These are phyloP conservation scores for Pleurotus ostreatus DNA, from an alignment of 768 basidiomycete species.

Conservation along the genomic window DNA sequence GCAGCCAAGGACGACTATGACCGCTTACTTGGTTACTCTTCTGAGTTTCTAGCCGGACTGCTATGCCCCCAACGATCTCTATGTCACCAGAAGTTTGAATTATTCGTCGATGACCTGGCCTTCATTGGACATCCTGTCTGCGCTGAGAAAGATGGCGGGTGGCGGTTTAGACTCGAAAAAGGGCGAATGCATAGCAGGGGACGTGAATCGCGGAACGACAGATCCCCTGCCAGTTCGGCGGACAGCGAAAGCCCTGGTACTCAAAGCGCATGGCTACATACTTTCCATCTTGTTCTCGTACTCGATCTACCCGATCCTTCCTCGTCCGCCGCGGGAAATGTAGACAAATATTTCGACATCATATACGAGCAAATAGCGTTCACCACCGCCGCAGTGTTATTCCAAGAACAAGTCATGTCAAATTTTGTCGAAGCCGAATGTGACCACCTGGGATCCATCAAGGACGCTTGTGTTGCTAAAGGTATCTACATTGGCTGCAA, in stretches of 20 bases:
- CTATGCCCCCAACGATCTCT: slow-evolving; percentile 75
- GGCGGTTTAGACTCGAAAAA: slow-evolving; percentile 73
- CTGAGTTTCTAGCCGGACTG: slow-evolving; percentile 76
- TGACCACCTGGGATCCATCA: slow-evolving; percentile 61
- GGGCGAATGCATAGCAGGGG: slow-evolving; percentile 47
- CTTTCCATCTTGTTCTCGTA: slow-evolving; percentile 84
- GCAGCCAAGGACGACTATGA: slow-evolving; percentile 51
- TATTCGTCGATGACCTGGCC: slow-evolving; percentile 85
- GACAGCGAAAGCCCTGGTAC: slow-evolving; percentile 28
- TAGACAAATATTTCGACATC: slow-evolving; percentile 77
- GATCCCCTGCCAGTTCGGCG: slow-evolving; percentile 20
- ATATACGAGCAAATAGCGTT: slow-evolving; percentile 89
- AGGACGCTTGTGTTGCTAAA: slow-evolving; percentile 66
- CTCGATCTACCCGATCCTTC: slow-evolving; percentile 89
- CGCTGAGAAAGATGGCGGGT: slow-evolving; percentile 64
- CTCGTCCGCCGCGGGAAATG: slow-evolving; percentile 73
- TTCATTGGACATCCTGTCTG: slow-evolving; percentile 96
- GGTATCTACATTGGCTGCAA: slow-evolving; percentile 32
- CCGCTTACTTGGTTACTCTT: slow-evolving; percentile 72
- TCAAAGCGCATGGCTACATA: slow-evolving; percentile 55
- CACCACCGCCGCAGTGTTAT: slow-evolving; percentile 87
- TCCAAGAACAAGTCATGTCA: slow-evolving; percentile 83
- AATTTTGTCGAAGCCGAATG: slow-evolving; percentile 86
- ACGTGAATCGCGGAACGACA: slow-evolving; percentile 44
- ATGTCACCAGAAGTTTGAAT: slow-evolving; percentile 93